phyloP scores from a whole-genome alignment of 192 early-diverging fungal genomes.

The Thamnidium elegans region DNA sequence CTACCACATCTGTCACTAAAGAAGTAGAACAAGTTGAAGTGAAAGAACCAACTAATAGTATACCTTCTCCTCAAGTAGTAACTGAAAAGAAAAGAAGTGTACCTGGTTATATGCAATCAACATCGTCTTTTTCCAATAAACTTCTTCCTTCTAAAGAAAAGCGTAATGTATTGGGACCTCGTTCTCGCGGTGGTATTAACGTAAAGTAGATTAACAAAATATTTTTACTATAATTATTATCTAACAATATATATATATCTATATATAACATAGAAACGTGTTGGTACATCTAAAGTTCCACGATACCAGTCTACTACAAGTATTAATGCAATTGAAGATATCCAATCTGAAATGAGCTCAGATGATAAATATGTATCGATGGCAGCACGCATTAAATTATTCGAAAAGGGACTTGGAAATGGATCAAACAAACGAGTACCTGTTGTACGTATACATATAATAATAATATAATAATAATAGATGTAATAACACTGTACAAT shows the following conservation, averaged over 20 bases:
- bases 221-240: background rate
- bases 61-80: background rate
- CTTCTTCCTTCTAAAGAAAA: background rate
- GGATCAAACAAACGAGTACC: constrained; percentile 12
- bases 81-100: background rate
- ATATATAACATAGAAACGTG: constrained; percentile 18
- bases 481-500: background rate
- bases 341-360: constrained; percentile 13
- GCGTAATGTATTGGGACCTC: background rate
- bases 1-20: background rate
- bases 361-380: constrained; percentile 18
- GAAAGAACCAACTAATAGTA: background rate
- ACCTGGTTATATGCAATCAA: constrained; percentile 13
- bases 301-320: constrained; percentile 10
- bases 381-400: constrained; percentile 27
- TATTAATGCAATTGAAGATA: constrained; percentile 22
- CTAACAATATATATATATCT: background rate
- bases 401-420: constrained; percentile 24
- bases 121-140: background rate
- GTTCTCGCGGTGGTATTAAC: constrained; percentile 1
- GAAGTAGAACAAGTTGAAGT: background rate
- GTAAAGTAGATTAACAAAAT: background rate
- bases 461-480: background rate
- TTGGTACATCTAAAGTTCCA: constrained; percentile 10
- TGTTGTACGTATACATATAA: background rate